Conservation (phyloP, 73 alveolate species). For the Stentor coeruleus region DNA sequence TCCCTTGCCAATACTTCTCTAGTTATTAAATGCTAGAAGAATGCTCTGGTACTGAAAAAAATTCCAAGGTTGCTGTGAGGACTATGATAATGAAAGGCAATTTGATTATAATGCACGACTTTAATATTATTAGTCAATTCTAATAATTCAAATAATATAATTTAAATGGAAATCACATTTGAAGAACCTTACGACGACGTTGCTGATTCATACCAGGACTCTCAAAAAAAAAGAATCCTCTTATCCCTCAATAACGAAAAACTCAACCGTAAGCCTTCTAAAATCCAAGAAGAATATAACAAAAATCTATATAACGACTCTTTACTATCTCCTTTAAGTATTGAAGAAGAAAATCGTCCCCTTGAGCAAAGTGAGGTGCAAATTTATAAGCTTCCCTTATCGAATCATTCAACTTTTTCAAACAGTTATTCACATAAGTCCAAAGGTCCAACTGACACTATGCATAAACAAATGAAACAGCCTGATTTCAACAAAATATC, state of each 20-base stretch:
- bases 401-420: neutral
- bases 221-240: no score
- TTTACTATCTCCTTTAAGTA: neutral
- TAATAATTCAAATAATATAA: no score
- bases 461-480: slow-evolving; percentile 11
- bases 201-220: no score
- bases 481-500: slow-evolving; percentile 9
- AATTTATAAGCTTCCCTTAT: neutral
- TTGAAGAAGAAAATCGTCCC: neutral
- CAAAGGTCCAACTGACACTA: neutral
- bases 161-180: no score
- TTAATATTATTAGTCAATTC: no score
- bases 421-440: neutral
- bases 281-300: no score
- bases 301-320: no score
- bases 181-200: no score
- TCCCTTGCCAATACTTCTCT: neutral
- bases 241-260: no score
- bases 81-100: no score
- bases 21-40: neutral
- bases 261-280: no score
- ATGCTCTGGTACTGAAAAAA: neutral
- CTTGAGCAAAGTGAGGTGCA: neutral
- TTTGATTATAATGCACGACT: no score
- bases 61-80: neutral